Evolutionary conservation across 2,329 filamentous ascomycete genomes (phyloP).

Genomic region (Neonectria hederae): DNA sequence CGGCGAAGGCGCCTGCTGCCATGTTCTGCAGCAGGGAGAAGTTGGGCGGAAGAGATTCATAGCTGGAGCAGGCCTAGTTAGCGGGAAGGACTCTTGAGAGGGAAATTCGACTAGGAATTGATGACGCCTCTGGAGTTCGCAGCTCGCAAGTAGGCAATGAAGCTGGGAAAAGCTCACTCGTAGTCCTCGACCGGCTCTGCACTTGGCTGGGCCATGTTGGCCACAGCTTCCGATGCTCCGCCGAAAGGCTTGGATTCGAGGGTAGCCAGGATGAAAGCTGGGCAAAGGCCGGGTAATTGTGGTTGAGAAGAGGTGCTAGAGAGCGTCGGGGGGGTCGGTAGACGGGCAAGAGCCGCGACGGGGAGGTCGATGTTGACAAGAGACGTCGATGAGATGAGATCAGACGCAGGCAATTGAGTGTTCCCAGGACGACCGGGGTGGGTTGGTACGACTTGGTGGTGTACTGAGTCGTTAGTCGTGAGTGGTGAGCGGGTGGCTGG

Average conservation of each 20-base stretch:
- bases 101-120: not conserved
- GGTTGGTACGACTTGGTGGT: not conserved
- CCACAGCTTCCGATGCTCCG: slow-evolving; percentile 72
- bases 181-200: slow-evolving; percentile 72
- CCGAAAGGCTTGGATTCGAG: slow-evolving; percentile 69
- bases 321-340: slow-evolving; percentile 9
- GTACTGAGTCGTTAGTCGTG: not conserved
- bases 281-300: slow-evolving; percentile 32
- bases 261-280: slow-evolving; percentile 67
- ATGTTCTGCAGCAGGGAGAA: slow-evolving; percentile 96
- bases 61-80: slow-evolving; percentile 57
- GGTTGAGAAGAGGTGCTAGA: slow-evolving; percentile 22
- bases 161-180: slow-evolving; percentile 60
- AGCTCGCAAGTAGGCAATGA: not conserved
- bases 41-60: slow-evolving; percentile 93
- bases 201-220: slow-evolving; percentile 75
- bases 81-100: not conserved
- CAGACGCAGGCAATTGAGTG: slow-evolving; percentile 31
- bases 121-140: not conserved
- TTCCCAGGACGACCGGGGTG: slow-evolving; percentile 27
- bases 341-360: slow-evolving; percentile 12
- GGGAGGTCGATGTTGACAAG: slow-evolving; percentile 23
- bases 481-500: not conserved
- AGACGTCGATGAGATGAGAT: slow-evolving; percentile 33
- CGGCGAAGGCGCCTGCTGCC: slow-evolving; percentile 94